phyloP scores from a whole-genome alignment of 208 protist genomes.

The Wallacemonas rigidus region DNA sequence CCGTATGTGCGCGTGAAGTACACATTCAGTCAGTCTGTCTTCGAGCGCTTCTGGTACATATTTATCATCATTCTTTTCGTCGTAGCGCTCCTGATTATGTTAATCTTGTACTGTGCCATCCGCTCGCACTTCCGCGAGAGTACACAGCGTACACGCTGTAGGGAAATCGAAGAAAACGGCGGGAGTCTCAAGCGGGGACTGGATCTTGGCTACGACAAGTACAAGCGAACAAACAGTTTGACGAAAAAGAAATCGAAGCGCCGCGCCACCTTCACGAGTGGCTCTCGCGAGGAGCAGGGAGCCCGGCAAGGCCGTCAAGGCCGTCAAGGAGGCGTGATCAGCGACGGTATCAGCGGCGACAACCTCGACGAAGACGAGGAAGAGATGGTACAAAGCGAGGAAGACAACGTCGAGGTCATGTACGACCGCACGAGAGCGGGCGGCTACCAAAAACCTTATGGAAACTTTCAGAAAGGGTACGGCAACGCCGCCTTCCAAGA shows the following conservation, averaged over 20 bases:
- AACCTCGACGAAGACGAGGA: neutral
- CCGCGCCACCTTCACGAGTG: neutral
- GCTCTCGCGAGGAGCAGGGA: slow-evolving; percentile 9
- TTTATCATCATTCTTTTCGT: slow-evolving; percentile 47
- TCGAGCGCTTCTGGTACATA: slow-evolving; percentile 43
- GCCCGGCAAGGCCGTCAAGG: neutral
- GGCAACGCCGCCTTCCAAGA: slow-evolving; percentile 1
- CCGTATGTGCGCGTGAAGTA: slow-evolving; percentile 34
- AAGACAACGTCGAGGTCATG: neutral
- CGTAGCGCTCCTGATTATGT: slow-evolving; percentile 25
- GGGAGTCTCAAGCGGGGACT: slow-evolving; percentile 8
- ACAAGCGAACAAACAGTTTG: neutral
- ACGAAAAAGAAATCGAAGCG: slow-evolving; percentile 3
- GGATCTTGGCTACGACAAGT: slow-evolving; percentile 11
- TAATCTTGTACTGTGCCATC: slow-evolving; percentile 31
- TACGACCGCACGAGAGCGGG: neutral
- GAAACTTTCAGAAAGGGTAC: neutral
- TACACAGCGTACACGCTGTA: slow-evolving; percentile 32
- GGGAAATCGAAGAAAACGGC: slow-evolving; percentile 30
- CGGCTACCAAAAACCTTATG: neutral
- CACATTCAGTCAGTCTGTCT: slow-evolving; percentile 28
- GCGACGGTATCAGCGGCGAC: neutral
- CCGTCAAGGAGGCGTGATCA: neutral
- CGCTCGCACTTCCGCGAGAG: slow-evolving; percentile 42
- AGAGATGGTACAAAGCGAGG: neutral